Conservation (phyloP, 176 grass and related monocot genomes). For the Bonia amplexicaulis region DNA sequence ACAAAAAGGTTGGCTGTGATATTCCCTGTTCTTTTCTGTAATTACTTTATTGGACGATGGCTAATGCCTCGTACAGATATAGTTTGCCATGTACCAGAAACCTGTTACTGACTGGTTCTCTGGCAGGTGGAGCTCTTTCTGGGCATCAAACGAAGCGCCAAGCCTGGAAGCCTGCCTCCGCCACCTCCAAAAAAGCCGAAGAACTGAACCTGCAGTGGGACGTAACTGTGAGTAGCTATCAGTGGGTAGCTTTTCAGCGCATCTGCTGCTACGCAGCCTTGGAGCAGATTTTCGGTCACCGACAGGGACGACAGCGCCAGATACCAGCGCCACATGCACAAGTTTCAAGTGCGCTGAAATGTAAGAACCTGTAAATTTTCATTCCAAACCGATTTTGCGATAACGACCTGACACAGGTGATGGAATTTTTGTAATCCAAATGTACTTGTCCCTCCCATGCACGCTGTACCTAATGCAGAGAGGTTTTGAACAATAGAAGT, state of each 20-base stretch:
- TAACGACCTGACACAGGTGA: constrained; percentile 10
- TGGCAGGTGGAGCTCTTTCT: constrained; percentile 68
- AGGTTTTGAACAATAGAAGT: background rate
- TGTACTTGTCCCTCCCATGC: background rate
- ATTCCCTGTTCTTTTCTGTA: constrained; percentile 16
- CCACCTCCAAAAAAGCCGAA: constrained; percentile 60
- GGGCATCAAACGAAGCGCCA: constrained; percentile 67
- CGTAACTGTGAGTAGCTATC: constrained; percentile 20
- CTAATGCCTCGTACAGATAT: background rate
- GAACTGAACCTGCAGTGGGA: constrained; percentile 43
- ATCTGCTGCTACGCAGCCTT: constrained; percentile 10
- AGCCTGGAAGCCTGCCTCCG: constrained; percentile 56
- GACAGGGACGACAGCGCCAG: background rate
- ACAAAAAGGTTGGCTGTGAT: constrained; percentile 63
- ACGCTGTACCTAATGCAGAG: background rate
- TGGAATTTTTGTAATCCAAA: constrained; percentile 18
- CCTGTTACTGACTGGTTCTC: background rate
- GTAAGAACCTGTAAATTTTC: constrained; percentile 23
- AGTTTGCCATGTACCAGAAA: background rate
- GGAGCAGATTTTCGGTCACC: constrained; percentile 8
- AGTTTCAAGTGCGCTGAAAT: background rate
- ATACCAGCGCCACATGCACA: background rate
- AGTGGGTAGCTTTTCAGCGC: constrained; percentile 13
- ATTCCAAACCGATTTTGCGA: background rate
- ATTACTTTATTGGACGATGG: constrained; percentile 11